phyloP scores from a whole-genome alignment of 176 grass and related monocot genomes.

The Phoenix roebelenii region DNA sequence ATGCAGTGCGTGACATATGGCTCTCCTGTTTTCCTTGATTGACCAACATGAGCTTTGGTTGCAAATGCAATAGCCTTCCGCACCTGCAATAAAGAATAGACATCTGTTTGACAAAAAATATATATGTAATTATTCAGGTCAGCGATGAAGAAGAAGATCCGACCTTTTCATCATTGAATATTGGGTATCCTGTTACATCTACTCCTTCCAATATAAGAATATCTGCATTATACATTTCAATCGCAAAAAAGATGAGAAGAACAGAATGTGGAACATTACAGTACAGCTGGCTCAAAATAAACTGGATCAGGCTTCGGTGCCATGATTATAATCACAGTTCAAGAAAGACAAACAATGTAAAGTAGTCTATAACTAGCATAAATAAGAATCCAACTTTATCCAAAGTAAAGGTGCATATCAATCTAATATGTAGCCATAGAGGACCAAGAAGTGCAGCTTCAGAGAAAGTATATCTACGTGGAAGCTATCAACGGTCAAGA shows the following conservation, averaged over 20 bases:
- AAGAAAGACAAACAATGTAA: no score
- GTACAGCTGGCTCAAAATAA: no score
- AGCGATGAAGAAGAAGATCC: not conserved
- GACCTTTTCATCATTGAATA: slow-evolving; percentile 77
- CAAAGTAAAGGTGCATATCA: no score
- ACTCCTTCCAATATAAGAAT: slow-evolving; percentile 92
- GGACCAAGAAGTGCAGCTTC: no score
- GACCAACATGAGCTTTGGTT: slow-evolving; percentile 62
- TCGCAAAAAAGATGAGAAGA: not conserved
- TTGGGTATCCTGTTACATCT: slow-evolving; percentile 82
- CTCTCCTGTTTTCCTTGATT: slow-evolving; percentile 90
- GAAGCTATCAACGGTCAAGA: no score
- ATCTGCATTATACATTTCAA: slow-evolving; percentile 32
- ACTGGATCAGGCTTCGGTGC: no score
- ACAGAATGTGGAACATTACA: no score
- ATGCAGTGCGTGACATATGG: slow-evolving; percentile 94
- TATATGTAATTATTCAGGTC: not conserved
- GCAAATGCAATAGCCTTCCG: slow-evolving; percentile 84
- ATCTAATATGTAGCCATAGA: no score
- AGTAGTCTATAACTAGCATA: no score
- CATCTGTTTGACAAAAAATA: not conserved
- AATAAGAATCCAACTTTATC: no score
- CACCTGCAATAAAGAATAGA: slow-evolving; percentile 36
- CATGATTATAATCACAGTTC: no score
- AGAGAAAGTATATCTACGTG: no score